Base-by-base conservation (phyloP, 176 grass and related monocot genomes). In the Urochloa ruziziensis region DNA sequence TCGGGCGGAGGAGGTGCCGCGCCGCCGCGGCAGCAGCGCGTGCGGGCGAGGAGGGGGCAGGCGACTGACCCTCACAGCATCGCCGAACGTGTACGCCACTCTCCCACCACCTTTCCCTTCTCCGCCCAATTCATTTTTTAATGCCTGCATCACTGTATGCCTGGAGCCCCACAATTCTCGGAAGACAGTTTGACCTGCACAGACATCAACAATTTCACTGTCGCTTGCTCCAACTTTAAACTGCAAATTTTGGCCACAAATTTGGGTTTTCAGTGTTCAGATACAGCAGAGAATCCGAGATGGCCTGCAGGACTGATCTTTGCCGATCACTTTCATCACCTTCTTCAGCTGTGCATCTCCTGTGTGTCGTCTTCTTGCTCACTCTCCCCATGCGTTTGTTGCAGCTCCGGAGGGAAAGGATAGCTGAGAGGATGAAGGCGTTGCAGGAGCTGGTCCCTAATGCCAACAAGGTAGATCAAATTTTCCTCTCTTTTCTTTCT, bases 391-490 rank as follows among this genome's bases (percentile, higher is more conserved):
- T 75, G 71, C 17, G 59, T 56, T 65, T 75, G 75, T 30, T 69
- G 90, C 91, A 98, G 96, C 96, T 98, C 60, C 76, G 96, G 42
- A 95, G 96, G 87, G 96, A 98, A 73, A 93, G 93, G 90, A 98
- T 98, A 74, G 96, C 96, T 16, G 96, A 98, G 76, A 89, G 96
- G 91, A 98, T 98, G 96, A 98, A 95, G 76, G 93, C 93, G 35
- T 92, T 98, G 58, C 93, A 95, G 80, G 96, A 95, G 87, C 60
- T 98, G 79, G 93, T 98, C 24, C 93, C 96, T 29, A 95, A 83
- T 62, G 89, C 93, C 66, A 98, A 98, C 80, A 98, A 95, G 93
- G 96, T 98, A 67, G 37, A 48, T 62, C 53, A 73, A 61, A 78
- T 23, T 67, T 47, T 33, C 43, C 11, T 62, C 60, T 66, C 39